Evolutionary conservation across 2,329 filamentous ascomycete species (phyloP), one percentile per base, ranked within the genome.

Genomic region (Fusarium protoensiforme): DNA sequence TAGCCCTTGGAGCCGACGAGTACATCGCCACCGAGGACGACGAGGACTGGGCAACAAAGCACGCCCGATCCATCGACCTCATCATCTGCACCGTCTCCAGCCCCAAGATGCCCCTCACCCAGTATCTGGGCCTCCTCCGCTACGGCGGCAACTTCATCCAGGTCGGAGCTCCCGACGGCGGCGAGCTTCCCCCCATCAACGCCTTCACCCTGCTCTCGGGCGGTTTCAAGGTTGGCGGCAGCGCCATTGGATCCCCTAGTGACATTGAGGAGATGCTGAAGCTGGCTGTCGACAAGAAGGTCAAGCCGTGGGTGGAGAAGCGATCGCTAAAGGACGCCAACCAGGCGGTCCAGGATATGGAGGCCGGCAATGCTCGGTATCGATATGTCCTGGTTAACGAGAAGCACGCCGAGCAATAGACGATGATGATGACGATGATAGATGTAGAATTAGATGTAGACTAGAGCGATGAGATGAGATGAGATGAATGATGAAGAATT

Each of bases 91-190:
- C 90, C 2, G 87, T 90, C n/a, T 88, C 87, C 6, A 78, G 73
- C 64, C 53, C 65, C 60, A 77, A 80, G 64, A 91, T 93, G 90
- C 92, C 92, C 1, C 78, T 93, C 35, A 81, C 82, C 64, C 82
- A 88, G 53, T 94, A 93, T 80, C 83, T 94, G 67, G 79, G 84
- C 31, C 83, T 94, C 10, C 83, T 94, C 36, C 85, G 87, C 67
- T 81, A 85, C 18, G 86, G 89, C 57, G 92, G 92, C 7, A 85
- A 85, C 16, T 90, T 93, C 74, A 87, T 93, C 65, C 90, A 92
- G 79, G 86, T 94, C 53, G 92, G 70, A 7, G 72, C 66, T 64
- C 85, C 36, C 57, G 76, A 78, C 48, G 77, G 75, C 35, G 76
- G 76, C 5, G 68, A 74, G 24, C 64, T 78, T 0, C 76, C 76